A percentile compares a stretch with the other conserved stretches of the same genome.
Conservation (phyloP, 768 basidiomycete species). For the Megacollybia marginata region DNA sequence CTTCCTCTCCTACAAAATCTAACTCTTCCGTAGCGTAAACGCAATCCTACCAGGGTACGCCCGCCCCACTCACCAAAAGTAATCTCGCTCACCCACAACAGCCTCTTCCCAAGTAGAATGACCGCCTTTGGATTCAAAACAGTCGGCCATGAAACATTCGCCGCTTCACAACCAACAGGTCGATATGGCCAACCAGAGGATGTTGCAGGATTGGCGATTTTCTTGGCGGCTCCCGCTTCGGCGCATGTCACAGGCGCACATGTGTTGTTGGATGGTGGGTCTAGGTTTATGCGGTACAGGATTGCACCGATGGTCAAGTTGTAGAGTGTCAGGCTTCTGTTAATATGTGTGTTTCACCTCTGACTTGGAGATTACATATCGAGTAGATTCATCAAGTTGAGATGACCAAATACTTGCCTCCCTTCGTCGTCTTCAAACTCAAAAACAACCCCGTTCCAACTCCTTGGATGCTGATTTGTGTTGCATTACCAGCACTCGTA, state of each 20-base stretch:
- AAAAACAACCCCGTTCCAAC: no score
- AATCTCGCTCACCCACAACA: conserved; percentile 12
- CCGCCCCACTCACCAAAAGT: not conserved
- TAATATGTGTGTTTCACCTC: no score
- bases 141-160: conserved; percentile 45
- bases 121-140: conserved; percentile 62
- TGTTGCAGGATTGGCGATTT: conserved; percentile 64
- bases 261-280: conserved; percentile 65
- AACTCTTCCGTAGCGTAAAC: conserved; percentile 51
- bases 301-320: not conserved
- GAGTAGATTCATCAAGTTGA: no score
- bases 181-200: conserved; percentile 60
- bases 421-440: no score
- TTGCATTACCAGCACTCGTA: no score
- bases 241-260: conserved; percentile 73
- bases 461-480: no score
- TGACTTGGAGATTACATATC: no score
- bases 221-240: conserved; percentile 63
- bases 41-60: conserved; percentile 75
- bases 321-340: no score
- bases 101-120: conserved; percentile 81
- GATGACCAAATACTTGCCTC: no score
- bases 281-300: conserved; percentile 17
- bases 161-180: conserved; percentile 55
- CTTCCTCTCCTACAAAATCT: conserved; percentile 1